A percentile compares a stretch with the other conserved stretches of the same genome.
Conservation (phyloP, 176 grass and related monocot genomes). For the Bothriochloa decipiens region DNA sequence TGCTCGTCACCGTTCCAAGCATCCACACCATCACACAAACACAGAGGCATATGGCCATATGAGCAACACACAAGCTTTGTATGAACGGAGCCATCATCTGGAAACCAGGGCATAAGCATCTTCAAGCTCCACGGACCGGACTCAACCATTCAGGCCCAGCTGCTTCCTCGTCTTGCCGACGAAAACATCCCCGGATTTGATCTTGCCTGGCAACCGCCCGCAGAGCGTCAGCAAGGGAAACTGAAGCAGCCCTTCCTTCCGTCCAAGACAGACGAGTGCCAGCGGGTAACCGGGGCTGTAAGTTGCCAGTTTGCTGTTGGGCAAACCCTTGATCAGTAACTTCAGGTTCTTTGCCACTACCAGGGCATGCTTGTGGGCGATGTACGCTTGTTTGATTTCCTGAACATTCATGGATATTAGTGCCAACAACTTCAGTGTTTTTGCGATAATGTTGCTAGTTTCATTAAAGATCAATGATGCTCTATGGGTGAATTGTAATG, state of each 20-base stretch:
- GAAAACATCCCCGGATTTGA: conserved; percentile 62
- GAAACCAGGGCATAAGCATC: neutral
- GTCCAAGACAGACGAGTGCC: conserved; percentile 57
- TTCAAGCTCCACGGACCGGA: neutral
- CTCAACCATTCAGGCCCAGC: conserved; percentile 50
- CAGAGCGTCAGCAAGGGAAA: conserved; percentile 50
- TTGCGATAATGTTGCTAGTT: neutral
- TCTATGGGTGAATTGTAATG: neutral
- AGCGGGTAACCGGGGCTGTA: conserved; percentile 45
- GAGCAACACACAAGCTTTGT: neutral
- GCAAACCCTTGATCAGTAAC: conserved; percentile 49
- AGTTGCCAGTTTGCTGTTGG: conserved; percentile 41
- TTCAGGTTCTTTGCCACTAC: conserved; percentile 64
- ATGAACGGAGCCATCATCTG: neutral
- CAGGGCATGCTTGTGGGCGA: conserved; percentile 58
- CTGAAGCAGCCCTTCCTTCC: conserved; percentile 62
- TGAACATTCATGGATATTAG: neutral
- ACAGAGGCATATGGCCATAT: neutral
- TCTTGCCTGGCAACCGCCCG: conserved; percentile 50
- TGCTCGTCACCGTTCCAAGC: neutral
- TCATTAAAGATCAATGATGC: neutral
- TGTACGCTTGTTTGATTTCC: conserved; percentile 73
- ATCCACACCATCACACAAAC: neutral
- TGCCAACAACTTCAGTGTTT: neutral
- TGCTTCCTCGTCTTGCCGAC: conserved; percentile 56